A percentile compares a stretch with the other conserved stretches of the same genome.
Evolutionary conservation across 768 basidiomycete genomes (phyloP).

Genomic region (Hericium erinaceus): DNA sequence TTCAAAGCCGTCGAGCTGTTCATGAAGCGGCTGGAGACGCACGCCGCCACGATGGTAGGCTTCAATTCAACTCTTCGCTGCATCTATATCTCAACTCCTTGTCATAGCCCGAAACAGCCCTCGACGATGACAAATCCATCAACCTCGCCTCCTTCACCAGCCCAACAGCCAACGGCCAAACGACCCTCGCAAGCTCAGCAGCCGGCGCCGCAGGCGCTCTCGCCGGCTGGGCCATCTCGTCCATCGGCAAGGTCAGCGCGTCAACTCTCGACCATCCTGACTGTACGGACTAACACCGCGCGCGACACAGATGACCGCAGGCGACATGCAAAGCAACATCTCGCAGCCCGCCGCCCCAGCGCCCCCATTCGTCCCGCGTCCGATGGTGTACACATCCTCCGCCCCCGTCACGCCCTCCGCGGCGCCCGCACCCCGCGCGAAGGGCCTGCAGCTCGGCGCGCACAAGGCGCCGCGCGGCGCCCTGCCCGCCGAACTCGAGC

Average conservation of each 20-base stretch:
- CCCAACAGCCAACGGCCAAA: conserved; percentile 20
- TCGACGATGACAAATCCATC: conserved; percentile 17
- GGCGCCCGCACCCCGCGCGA: conserved; percentile 30
- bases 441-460: conserved; percentile 63
- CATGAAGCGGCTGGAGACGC: conserved; percentile 69
- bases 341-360: not conserved
- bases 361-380: conserved; percentile 7
- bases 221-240: conserved; percentile 95
- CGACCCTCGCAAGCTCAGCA: conserved; percentile 69
- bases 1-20: conserved; percentile 90
- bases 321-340: not conserved
- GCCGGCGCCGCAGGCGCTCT: conserved; percentile 87
- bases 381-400: not conserved
- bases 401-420: not conserved
- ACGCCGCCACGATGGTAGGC: conserved; percentile 77
- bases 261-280: not conserved
- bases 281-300: not conserved
- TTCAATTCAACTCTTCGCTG: conserved; percentile 3
- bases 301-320: conserved; percentile 1
- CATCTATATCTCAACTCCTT: not conserved
- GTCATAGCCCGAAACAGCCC: conserved; percentile 46
- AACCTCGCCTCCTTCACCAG: conserved; percentile 5
- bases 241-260: conserved; percentile 59
- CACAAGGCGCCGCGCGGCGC: conserved; percentile 33
- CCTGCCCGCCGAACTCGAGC: conserved; percentile 47